phyloP scores from a whole-genome alignment of 495 filamentous ascomycete genomes.

The Lichenothelia convexa region DNA sequence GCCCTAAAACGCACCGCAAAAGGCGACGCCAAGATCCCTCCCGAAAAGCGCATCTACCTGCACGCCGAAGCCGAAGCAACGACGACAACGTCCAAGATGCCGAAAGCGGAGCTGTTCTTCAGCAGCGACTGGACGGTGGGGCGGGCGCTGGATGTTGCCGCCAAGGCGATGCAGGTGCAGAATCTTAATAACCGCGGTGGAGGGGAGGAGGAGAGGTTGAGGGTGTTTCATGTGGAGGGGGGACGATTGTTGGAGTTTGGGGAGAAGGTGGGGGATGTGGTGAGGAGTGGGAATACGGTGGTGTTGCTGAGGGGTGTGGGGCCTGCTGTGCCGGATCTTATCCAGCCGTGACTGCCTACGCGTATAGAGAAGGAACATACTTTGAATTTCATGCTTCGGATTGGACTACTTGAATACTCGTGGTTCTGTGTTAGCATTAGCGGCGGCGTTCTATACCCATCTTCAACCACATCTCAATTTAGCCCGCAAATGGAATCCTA shows the following conservation, averaged over 20 bases:
- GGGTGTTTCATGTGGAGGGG: slow-evolving; percentile 83
- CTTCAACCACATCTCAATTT: too few relatives aligned
- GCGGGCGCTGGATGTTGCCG: slow-evolving; percentile 70
- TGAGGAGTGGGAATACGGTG: slow-evolving; percentile 68
- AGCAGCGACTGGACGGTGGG: slow-evolving; percentile 75
- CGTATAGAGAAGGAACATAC: slow-evolving; percentile 1
- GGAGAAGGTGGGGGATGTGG: slow-evolving; percentile 54
- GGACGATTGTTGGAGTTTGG: slow-evolving; percentile 71
- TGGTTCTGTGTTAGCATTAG: neutral
- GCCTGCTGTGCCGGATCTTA: slow-evolving; percentile 33
- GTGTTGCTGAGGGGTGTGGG: slow-evolving; percentile 76
- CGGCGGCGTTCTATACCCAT: slow-evolving; percentile 1
- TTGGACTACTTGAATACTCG: too few relatives aligned
- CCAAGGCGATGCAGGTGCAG: slow-evolving; percentile 58
- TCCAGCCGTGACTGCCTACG: too few relatives aligned
- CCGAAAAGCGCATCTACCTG: slow-evolving; percentile 68
- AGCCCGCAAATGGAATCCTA: too few relatives aligned
- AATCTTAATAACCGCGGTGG: slow-evolving; percentile 75
- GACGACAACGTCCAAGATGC: slow-evolving; percentile 42
- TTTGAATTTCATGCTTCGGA: neutral
- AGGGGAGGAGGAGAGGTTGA: slow-evolving; percentile 56
- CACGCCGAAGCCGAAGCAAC: slow-evolving; percentile 73
- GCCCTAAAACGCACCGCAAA: slow-evolving; percentile 70
- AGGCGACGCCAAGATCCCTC: slow-evolving; percentile 62
- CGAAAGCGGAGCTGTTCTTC: slow-evolving; percentile 57